Percentiles rank a stretch among this genome's conserved stretches.
Evolutionary conservation across 73 alveolate genomes (phyloP).

Genomic region (Paramecium caudatum): DNA sequence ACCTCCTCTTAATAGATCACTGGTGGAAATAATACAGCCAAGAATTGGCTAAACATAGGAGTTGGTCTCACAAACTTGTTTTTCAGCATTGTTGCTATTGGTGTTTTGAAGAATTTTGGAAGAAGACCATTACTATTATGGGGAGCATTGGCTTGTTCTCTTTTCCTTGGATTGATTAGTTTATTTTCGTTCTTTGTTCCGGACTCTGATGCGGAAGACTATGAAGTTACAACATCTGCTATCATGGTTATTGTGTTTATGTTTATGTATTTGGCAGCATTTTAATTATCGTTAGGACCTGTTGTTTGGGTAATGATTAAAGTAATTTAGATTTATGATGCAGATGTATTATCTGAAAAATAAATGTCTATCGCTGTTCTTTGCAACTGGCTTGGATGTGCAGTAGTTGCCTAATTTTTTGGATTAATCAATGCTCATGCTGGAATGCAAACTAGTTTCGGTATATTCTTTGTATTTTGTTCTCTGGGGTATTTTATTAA

Average conservation of each 20-base stretch:
- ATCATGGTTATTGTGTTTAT: conserved; percentile 31
- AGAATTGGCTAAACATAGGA: conserved; percentile 34
- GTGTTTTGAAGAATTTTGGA: conserved; percentile 40
- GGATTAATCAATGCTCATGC: neutral
- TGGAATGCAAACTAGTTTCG: neutral
- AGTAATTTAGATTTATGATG: conserved; percentile 37
- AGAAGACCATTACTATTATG: conserved; percentile 55
- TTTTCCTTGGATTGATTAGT: conserved; percentile 33
- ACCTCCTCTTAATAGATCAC: neutral
- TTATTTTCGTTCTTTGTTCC: neutral
- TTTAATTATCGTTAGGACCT: conserved; percentile 73
- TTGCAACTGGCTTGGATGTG: conserved; percentile 71
- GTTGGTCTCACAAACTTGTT: conserved; percentile 28
- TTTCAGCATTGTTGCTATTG: conserved; percentile 22
- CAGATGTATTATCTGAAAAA: conserved; percentile 68
- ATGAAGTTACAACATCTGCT: neutral
- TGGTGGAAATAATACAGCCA: neutral
- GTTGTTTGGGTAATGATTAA: conserved; percentile 54
- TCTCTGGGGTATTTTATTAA: conserved; percentile 23
- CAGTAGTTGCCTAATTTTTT: conserved; percentile 61
- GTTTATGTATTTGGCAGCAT: conserved; percentile 52
- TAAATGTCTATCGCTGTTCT: conserved; percentile 55
- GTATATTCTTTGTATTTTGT: neutral
- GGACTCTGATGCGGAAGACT: neutral
- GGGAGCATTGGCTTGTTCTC: conserved; percentile 63